These are phyloP conservation scores for Vicia villosa DNA, from an alignment of 306 rosid genomes.

Conservation along the genomic window DNA sequence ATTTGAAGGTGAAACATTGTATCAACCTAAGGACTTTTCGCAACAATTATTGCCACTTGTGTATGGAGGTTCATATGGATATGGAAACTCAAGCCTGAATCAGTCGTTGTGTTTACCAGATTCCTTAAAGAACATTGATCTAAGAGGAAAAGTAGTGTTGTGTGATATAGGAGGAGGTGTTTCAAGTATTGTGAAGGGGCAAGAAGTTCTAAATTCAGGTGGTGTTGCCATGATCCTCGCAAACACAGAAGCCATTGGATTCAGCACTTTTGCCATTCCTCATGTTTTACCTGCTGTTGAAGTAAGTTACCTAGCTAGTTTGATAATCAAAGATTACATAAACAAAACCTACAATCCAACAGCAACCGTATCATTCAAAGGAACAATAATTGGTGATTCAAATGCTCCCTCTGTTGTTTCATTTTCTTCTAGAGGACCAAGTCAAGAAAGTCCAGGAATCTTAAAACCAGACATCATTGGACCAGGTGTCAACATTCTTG, in stretches of 20 bases:
- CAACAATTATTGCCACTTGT: constrained; percentile 43
- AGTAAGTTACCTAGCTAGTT: constrained; percentile 43
- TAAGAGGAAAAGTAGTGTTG: constrained; percentile 54
- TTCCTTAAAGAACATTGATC: constrained; percentile 30
- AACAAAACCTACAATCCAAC: constrained; percentile 44
- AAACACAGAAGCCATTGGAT: constrained; percentile 29
- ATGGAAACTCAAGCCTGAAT: neutral
- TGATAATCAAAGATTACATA: constrained; percentile 46
- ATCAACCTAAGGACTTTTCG: constrained; percentile 42
- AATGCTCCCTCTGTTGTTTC: constrained; percentile 44
- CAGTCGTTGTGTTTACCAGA: constrained; percentile 34
- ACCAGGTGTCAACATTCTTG: constrained; percentile 58
- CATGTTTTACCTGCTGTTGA: constrained; percentile 53
- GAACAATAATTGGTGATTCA: constrained; percentile 53
- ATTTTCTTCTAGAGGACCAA: constrained; percentile 76
- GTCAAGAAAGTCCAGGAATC: constrained; percentile 46
- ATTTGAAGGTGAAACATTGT: constrained; percentile 47
- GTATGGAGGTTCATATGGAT: constrained; percentile 43
- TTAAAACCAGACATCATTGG: constrained; percentile 65
- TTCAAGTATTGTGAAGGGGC: constrained; percentile 7
- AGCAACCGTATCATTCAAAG: constrained; percentile 48
- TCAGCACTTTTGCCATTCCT: constrained; percentile 30
- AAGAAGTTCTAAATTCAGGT: constrained; percentile 45
- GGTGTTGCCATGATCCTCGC: constrained; percentile 59
- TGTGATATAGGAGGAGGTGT: constrained; percentile 48